Base-by-base conservation (phyloP, 441 rosid genomes). In the Capsella rubella region DNA sequence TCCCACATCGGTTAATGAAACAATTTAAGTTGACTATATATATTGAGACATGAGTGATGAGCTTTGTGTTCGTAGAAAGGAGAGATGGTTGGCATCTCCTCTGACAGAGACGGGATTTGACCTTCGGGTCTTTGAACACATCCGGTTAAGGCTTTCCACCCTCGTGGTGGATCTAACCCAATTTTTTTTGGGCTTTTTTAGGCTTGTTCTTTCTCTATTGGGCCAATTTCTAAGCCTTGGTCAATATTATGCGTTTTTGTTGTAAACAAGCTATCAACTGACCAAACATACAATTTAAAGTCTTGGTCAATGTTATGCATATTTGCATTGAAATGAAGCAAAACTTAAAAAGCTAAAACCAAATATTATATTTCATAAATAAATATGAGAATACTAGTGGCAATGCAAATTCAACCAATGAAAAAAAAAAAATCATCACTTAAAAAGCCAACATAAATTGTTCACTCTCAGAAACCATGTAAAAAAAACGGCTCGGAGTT, bases 41-140 rank as follows among this genome's bases (percentile, higher is more conserved):
- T 3, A 56, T 8, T 8, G 4, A 3, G 15, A 2, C 0, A 0
- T 0, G 4, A n/a, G n/a, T n/a, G n/a, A n/a, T n/a, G n/a, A n/a
- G n/a, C n/a, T n/a, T n/a, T 21, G 87, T 82, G 84, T 84, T 79
- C 81, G 64, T 76, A 57, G 69, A 80, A 78, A 81, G 87, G 89
- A 84, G 87, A 81, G 86, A 84, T 84, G 89, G 87, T 85, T 85
- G 87, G 88, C 88, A 85, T 85, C 88, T 84, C 86, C 87, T 83
- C 87, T 75, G 86, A 73, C 86, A 82, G 82, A 79, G 82, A 72
- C 77, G 87, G 86, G 86, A 84, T 37, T 76, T 76, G 39, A 79
- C 83, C 59, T 63, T 54, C 54, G 78, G 78, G 67, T 74, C 60
- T 12, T 63, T 54, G 78, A 64, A 77, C 83, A 83, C 87, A 84